Percentiles rank a stretch among this genome's conserved stretches.
Conservation (phyloP, 768 basidiomycete genomes). For the Lactarius pseudohatsudake region DNA sequence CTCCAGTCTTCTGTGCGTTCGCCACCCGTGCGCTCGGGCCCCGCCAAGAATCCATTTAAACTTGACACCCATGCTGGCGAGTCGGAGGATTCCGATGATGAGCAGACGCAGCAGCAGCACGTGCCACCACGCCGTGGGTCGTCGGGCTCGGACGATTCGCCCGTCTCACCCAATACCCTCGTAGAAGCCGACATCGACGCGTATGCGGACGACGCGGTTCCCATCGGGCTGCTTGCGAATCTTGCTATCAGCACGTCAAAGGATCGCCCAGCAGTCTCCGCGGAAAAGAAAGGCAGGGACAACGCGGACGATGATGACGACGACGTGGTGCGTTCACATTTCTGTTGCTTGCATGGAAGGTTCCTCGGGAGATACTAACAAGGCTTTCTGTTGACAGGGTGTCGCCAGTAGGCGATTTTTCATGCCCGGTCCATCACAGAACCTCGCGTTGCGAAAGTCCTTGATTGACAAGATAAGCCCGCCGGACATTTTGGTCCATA, state of each 20-base stretch:
- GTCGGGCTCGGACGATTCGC: constrained; percentile 25
- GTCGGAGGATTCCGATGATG: constrained; percentile 34
- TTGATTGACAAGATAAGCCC: constrained; percentile 78
- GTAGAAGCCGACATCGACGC: constrained; percentile 34
- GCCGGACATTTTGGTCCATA: constrained; percentile 80
- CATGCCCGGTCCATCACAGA: constrained; percentile 74
- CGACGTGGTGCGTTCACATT: constrained; percentile 24
- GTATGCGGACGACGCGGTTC: constrained; percentile 62
- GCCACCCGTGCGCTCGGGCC: constrained; percentile 45
- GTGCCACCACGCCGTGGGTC: constrained; percentile 10
- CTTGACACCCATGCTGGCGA: constrained; percentile 39
- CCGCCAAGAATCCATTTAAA: constrained; percentile 43
- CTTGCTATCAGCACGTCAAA: constrained; percentile 60
- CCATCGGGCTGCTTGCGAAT: constrained; percentile 73
- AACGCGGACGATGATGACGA: constrained; percentile 35
- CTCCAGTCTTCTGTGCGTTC: constrained; percentile 60
- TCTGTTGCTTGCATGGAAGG: constrained; percentile 32
- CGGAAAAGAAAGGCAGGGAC: constrained; percentile 19
- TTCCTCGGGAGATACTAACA: neutral
- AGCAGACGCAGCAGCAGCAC: constrained; percentile 5
- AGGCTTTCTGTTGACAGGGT: constrained; percentile 46
- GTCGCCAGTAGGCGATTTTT: constrained; percentile 81
- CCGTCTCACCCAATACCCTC: constrained; percentile 30
- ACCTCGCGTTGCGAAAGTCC: constrained; percentile 65
- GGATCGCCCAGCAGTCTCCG: constrained; percentile 36